Percentiles rank a stretch among this genome's conserved stretches.
Evolutionary conservation across 2,329 filamentous ascomycete genomes (phyloP).

Genomic region (Sphaerulina musiva): DNA sequence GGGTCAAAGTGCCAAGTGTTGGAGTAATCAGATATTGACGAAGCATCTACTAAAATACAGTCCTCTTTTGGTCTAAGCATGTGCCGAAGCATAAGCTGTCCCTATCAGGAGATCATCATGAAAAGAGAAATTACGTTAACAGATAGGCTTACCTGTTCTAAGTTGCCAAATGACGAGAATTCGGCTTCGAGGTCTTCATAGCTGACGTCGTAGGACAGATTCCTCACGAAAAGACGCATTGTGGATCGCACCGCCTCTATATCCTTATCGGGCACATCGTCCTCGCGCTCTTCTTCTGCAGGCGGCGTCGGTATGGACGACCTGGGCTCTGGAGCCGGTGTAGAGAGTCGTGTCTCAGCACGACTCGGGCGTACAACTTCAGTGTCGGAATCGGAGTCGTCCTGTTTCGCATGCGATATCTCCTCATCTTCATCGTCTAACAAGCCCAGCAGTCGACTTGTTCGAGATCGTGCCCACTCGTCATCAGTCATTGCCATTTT

Average conservation of each 20-base stretch:
- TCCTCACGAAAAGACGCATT: constrained; percentile 78
- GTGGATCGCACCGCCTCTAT: constrained; percentile 63
- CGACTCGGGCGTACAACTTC: constrained; percentile 7
- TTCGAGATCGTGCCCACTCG: constrained; percentile 87
- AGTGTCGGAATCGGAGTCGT: constrained; percentile 15
- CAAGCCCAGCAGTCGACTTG: constrained; percentile 77
- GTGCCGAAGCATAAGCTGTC: constrained; percentile 95
- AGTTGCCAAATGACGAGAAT: constrained; percentile 65
- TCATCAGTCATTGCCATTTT: constrained; percentile 59
- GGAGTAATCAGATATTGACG: constrained; percentile 54
- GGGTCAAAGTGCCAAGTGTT: constrained; percentile 11
- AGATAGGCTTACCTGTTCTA: constrained; percentile 73
- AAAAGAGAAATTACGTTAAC: constrained; percentile 23
- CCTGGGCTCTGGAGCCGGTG: constrained; percentile 4
- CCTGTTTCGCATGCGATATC: constrained; percentile 15
- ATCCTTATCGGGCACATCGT: constrained; percentile 41
- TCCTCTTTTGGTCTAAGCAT: constrained; percentile 78
- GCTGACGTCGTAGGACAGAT: constrained; percentile 72
- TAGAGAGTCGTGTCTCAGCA: not conserved
- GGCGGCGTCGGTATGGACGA: constrained; percentile 25
- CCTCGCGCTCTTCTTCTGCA: constrained; percentile 32
- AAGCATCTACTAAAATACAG: constrained; percentile 99
- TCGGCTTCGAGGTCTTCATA: constrained; percentile 68
- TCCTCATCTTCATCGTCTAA: constrained; percentile 59
- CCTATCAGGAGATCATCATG: constrained; percentile 99